Conservation (phyloP, 192 early-diverging fungal genomes). For the Coemansia sp. region DNA sequence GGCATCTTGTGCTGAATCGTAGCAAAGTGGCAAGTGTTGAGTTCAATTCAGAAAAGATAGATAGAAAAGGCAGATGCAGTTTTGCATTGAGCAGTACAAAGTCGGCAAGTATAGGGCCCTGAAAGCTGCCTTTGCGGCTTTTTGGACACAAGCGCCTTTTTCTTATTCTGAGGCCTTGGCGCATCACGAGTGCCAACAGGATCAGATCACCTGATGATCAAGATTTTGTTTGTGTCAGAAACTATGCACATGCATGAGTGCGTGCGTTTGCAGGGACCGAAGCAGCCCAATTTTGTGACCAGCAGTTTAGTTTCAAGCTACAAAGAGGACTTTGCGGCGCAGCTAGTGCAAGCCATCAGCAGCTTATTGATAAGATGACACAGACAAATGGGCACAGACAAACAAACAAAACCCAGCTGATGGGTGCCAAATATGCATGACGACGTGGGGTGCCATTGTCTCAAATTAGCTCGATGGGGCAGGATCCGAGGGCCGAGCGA, state of each 20-base stretch:
- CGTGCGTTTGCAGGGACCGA: conserved; percentile 3
- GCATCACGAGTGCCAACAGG: conserved; percentile 1
- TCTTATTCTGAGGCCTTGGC: background rate
- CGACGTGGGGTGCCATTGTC: background rate
- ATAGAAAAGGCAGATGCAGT: background rate
- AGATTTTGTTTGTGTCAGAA: background rate
- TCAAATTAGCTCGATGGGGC: conserved; percentile 11
- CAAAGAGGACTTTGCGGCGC: too few species aligned
- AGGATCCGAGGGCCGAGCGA: background rate
- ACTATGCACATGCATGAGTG: conserved; percentile 1
- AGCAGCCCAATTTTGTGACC: background rate
- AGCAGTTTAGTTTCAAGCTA: background rate
- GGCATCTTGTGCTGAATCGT: conserved; percentile 51
- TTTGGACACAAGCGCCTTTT: conserved; percentile 3
- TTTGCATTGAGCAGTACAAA: conserved; percentile 11
- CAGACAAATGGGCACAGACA: background rate
- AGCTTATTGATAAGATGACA: background rate
- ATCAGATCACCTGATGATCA: conserved; percentile 4
- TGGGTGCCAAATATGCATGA: conserved; percentile 6
- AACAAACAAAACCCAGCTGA: background rate
- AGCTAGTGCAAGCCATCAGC: background rate
- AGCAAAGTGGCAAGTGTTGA: background rate
- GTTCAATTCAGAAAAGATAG: conserved; percentile 1
- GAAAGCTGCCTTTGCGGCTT: conserved; percentile 4
- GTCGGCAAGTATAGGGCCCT: conserved; percentile 3